Base-by-base conservation (phyloP, 495 filamentous ascomycete species). In the Penicillium malachiteum region DNA sequence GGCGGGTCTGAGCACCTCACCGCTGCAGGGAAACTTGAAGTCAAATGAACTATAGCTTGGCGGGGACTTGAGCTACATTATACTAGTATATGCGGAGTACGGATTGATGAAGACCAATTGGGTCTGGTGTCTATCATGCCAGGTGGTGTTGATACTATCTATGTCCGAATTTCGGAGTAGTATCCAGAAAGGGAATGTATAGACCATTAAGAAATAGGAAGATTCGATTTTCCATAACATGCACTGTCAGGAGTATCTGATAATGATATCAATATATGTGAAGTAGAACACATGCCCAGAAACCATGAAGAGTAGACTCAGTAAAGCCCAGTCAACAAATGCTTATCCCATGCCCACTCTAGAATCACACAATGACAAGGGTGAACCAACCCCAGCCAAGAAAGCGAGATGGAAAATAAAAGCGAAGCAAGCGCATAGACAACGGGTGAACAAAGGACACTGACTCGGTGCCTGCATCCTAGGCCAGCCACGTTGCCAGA, bases 391-490 rank as follows among this genome's bases (percentile, higher is more conserved):
- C 41, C 49, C 14, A 37, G 3, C 42, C 44, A 34, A n/a, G 17
- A 44, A 2, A 58, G 5, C 17, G 35, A 47, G n/a, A 51, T 21
- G 33, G 2, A 39, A 45, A 50, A 30, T 53, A 55, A 59, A 31
- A 35, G 30, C 30, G 37, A 13, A 44, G 42, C 54, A 7, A 48
- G 44, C 37, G 54, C 40, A 18, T 50, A 39, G 52, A 17, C 21
- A 26, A 26, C 21, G 21, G 21, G 21, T 26, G 21, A 26, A 26
- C 21, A 26, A 26, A 26, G 21, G 21, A 26, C 21, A 51, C 51
- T 46, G 33, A 49, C 45, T 47, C 31, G 53, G 56, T 62, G 59
- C 59, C 60, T 60, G 63, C 56, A 53, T 56, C 53, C 50, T 63
- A 55, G 56, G 48, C 54, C 54, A 63, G 54, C 52, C 38, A 57